phyloP scores from a whole-genome alignment of 1,284 basidiomycete genomes.

The Cryptococcus jaspeensis region DNA sequence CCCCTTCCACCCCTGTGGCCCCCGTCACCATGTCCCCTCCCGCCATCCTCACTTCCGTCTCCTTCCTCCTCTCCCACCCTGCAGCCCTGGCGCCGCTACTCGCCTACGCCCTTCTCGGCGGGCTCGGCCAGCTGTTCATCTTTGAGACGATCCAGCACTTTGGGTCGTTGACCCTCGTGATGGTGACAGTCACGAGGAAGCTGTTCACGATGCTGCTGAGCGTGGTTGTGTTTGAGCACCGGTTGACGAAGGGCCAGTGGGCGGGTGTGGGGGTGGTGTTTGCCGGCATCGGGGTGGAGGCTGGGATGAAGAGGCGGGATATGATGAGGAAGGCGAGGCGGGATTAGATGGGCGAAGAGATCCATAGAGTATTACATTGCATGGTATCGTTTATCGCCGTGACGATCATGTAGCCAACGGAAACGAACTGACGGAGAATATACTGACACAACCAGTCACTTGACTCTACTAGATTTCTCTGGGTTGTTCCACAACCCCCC shows the following conservation, averaged over 20 bases:
- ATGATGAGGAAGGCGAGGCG: conserved; percentile 31
- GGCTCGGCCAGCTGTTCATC: conserved; percentile 94
- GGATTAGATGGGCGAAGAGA: conserved; percentile 15
- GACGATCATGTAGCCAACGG: neutral
- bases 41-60: conserved; percentile 68
- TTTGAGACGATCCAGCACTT: conserved; percentile 97
- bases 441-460: too few species aligned
- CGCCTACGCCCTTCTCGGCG: conserved; percentile 86
- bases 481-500: conserved; percentile 13
- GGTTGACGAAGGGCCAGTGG: conserved; percentile 84
- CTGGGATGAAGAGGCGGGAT: conserved; percentile 65
- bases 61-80: conserved; percentile 78
- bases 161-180: conserved; percentile 88
- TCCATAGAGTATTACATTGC: conserved; percentile 7
- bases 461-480: neutral
- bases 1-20: conserved; percentile 57
- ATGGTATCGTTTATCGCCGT: neutral
- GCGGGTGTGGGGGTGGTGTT: conserved; percentile 85
- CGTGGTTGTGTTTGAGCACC: conserved; percentile 88
- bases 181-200: conserved; percentile 94
- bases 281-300: conserved; percentile 88
- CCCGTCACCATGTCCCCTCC: conserved; percentile 54
- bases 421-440: too few species aligned
- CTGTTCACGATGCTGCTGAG: conserved; percentile 97
- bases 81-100: conserved; percentile 71